A percentile compares a stretch with the other conserved stretches of the same genome.
phyloP scores from a whole-genome alignment of 2,329 filamentous ascomycete genomes.

The Fusarium palustre region DNA sequence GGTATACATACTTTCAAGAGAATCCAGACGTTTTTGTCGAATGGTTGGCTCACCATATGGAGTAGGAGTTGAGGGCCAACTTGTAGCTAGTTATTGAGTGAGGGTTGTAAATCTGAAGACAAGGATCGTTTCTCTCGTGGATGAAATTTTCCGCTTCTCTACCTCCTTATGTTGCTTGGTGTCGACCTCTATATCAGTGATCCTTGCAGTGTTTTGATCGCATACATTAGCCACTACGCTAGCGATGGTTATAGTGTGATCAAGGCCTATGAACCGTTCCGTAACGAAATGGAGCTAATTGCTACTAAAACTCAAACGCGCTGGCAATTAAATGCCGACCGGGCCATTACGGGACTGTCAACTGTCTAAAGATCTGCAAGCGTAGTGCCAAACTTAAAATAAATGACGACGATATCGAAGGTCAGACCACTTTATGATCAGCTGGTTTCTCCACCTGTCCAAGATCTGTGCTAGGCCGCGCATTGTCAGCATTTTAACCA shows the following conservation, averaged over 20 bases:
- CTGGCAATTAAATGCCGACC: neutral
- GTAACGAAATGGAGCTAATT: too few relatives aligned
- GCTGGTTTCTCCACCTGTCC: neutral
- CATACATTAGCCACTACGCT: too few relatives aligned
- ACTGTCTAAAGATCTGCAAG: neutral
- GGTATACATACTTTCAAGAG: constrained; percentile 5
- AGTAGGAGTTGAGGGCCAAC: neutral
- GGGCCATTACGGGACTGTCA: neutral
- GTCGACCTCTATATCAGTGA: too few relatives aligned
- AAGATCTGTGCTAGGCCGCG: neutral
- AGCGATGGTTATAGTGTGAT: too few relatives aligned
- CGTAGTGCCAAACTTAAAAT: neutral
- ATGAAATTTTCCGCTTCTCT: accelerated
- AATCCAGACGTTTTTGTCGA: neutral
- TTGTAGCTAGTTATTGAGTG: accelerated
- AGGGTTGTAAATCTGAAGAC: neutral
- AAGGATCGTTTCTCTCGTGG: accelerated
- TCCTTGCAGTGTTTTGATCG: too few relatives aligned
- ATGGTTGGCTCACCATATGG: constrained; percentile 4
- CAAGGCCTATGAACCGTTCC: too few relatives aligned
- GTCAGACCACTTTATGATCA: neutral
- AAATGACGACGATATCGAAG: neutral
- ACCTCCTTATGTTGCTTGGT: too few relatives aligned
- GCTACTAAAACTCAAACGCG: neutral
- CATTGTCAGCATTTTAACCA: neutral